phyloP scores from a whole-genome alignment of 2,329 filamentous ascomycete genomes.

The Penicillium digitatum region DNA sequence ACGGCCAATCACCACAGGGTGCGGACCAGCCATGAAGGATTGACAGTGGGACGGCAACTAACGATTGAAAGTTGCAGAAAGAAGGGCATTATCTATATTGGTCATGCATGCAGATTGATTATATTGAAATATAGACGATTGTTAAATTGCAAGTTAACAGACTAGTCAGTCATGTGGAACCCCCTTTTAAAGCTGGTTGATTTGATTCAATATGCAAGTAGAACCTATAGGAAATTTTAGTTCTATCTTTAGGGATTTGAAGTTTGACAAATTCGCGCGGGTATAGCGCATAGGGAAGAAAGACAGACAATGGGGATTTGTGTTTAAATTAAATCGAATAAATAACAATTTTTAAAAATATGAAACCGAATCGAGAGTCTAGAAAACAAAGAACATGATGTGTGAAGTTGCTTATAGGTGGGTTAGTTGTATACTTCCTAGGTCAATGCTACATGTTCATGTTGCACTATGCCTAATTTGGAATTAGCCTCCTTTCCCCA shows the following conservation, averaged over 20 bases:
- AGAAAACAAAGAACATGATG: not conserved
- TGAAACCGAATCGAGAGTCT: not conserved
- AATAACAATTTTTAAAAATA: not conserved
- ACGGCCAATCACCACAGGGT: conserved; percentile 21
- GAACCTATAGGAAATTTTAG: not conserved
- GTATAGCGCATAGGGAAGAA: conserved; percentile 12
- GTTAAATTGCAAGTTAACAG: not conserved
- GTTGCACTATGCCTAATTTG: not conserved
- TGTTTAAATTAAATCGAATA: too few species aligned
- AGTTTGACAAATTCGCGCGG: conserved; percentile 11
- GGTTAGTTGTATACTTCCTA: not conserved
- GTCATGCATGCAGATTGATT: conserved; percentile 6
- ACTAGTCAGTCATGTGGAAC: not conserved
- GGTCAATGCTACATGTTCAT: not conserved
- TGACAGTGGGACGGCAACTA: conserved; percentile 7
- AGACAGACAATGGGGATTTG: not conserved
- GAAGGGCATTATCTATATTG: not conserved
- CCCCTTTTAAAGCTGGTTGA: not conserved
- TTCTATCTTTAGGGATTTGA: not conserved
- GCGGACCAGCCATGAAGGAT: conserved; percentile 18
- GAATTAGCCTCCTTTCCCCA: conserved; percentile 8
- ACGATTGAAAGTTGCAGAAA: not conserved
- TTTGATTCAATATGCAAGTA: not conserved
- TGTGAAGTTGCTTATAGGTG: not conserved
- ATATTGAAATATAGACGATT: not conserved